phyloP scores from a whole-genome alignment of 2,329 filamentous ascomycete genomes.

The Cytospora piceae region DNA sequence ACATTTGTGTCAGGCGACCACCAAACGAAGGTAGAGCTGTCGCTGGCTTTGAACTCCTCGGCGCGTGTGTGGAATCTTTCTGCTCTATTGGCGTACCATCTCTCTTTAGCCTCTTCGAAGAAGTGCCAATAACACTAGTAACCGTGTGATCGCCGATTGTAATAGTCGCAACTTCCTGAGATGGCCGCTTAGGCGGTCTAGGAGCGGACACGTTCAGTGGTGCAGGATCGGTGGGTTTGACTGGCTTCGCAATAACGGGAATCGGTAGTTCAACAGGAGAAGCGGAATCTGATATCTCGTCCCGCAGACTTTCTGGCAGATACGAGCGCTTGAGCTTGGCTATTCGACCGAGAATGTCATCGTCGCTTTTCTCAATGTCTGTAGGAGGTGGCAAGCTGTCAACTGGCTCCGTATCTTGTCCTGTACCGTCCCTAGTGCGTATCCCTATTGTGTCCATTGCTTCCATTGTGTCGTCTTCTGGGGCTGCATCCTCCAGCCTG shows the following conservation, averaged over 20 bases:
- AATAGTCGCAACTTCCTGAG: conserved; percentile 71
- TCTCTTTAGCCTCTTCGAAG: conserved; percentile 51
- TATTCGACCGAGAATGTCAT: conserved; percentile 21
- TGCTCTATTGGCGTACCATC: conserved; percentile 42
- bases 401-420: not conserved
- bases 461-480: conserved; percentile 21
- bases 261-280: conserved; percentile 38
- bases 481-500: not conserved
- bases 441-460: not conserved
- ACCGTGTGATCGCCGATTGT: conserved; percentile 72
- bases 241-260: conserved; percentile 40
- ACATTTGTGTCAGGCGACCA: conserved; percentile 49
- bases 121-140: conserved; percentile 66
- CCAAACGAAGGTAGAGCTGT: conserved; percentile 48
- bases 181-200: conserved; percentile 56
- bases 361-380: not conserved
- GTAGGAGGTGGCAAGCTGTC: not conserved
- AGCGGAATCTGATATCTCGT: conserved; percentile 25
- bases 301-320: conserved; percentile 27
- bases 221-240: conserved; percentile 36
- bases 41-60: conserved; percentile 33
- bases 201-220: conserved; percentile 32
- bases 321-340: conserved; percentile 25
- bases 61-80: conserved; percentile 41
- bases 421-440: conserved; percentile 16